These are phyloP conservation scores for Acacia crassicarpa DNA, from an alignment of 306 rosid genomes.

Conservation along the genomic window DNA sequence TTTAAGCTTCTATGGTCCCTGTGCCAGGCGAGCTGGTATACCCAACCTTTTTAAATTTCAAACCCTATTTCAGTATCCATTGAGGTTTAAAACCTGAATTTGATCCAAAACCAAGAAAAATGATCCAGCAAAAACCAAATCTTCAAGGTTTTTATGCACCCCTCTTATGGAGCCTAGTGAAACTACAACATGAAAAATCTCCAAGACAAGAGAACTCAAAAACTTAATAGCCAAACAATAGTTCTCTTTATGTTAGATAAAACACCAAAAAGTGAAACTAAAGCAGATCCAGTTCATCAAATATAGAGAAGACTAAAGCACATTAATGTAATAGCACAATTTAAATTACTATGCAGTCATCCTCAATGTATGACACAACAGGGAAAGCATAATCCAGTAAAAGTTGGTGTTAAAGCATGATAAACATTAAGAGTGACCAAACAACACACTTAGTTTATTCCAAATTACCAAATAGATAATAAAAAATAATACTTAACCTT, in stretches of 20 bases:
- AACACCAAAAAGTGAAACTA: slow-evolving; percentile 7
- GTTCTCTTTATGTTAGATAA: slow-evolving; percentile 4
- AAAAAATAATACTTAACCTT: slow-evolving; percentile 49
- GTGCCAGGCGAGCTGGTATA: not conserved
- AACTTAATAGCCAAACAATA: not conserved
- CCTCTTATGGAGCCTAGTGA: not conserved
- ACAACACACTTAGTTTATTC: slow-evolving; percentile 3
- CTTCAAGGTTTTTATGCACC: not conserved
- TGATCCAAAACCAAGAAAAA: not conserved
- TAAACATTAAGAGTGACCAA: slow-evolving; percentile 17
- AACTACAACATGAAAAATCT: not conserved
- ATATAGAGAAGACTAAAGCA: not conserved
- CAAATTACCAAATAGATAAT: not conserved
- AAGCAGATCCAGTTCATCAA: not conserved
- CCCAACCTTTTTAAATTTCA: not conserved
- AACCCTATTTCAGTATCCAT: not conserved
- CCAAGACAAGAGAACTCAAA: not conserved
- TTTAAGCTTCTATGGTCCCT: not conserved
- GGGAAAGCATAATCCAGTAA: slow-evolving; percentile 2
- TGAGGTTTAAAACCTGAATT: not conserved
- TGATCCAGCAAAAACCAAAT: too few species aligned
- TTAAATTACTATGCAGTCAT: not conserved
- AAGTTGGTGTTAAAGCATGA: slow-evolving; percentile 5
- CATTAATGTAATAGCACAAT: not conserved
- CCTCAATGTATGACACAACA: slow-evolving; percentile 13